Evolutionary conservation across 108 stramenopile species (phyloP), one percentile per base, ranked within the genome.

Genomic region (Stephanodiscus minutulus): DNA sequence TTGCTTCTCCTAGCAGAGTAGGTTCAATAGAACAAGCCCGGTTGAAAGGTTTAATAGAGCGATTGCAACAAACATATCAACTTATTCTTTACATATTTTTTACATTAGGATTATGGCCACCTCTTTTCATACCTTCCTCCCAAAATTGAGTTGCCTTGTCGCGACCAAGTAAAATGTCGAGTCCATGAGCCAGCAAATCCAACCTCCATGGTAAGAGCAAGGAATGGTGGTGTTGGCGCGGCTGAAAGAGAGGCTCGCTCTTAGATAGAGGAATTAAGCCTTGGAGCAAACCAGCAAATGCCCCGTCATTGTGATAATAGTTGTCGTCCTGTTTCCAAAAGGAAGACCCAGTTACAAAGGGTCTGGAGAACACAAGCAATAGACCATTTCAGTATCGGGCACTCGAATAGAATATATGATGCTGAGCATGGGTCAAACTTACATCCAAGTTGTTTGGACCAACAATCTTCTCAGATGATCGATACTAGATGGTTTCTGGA

Each of bases 391-490:
- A 11, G 18, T 22, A 37, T 12, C 66, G 29, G 5, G n/a, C 66
- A 56, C 37, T 1, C 1, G 15, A 20, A 67, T 44, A 67, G 7
- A 56, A 67, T 54, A 25, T n/a, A 55, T 18, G 8, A 25, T 21
- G 27, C 22, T 24, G 18, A 13, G 9, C 35, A 27, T 2, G 28
- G 22, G 11, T 20, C 11, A 25, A 21, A 63, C 62, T 63, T 24
- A 63, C 62, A 85, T 85, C 77, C 78, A 82, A 22, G 82, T 82
- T 20, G 85, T 85, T 53, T 82, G 77, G 22, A 82, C 33, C 63
- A 85, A 56, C 66, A 82, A 57, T 64, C 66, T 41, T 57, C 53
- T 63, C 27, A 85, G 50, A 7, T 84, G 61, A 8, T 47, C 59
- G 18, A 69, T 7, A 43, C 39, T 72, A 12, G 66, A 50, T 48